These are phyloP conservation scores for Verruconis gallopava DNA, from an alignment of 2,329 filamentous ascomycete species.

Conservation along the genomic window DNA sequence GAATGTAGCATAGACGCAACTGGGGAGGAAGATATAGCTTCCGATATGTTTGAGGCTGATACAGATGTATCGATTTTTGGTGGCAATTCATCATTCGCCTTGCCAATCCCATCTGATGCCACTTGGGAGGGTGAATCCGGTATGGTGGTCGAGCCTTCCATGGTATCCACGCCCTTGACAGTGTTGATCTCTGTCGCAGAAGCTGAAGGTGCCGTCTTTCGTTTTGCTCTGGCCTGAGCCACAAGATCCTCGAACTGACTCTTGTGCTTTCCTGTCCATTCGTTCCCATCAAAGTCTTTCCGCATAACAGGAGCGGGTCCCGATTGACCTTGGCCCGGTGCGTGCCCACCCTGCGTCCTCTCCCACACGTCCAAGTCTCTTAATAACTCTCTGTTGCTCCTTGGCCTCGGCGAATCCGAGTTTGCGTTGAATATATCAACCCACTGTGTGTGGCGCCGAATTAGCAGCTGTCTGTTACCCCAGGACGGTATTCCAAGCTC, in stretches of 20 bases:
- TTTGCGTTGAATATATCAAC: constrained; percentile 95
- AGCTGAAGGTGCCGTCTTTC: constrained; percentile 22
- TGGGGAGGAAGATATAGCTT: neutral
- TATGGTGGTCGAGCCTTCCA: neutral
- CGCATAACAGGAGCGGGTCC: constrained; percentile 48
- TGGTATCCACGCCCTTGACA: constrained; percentile 9
- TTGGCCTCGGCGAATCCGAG: constrained; percentile 68
- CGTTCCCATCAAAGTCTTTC: constrained; percentile 75
- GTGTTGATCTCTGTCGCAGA: constrained; percentile 19
- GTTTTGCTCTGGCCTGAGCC: constrained; percentile 54
- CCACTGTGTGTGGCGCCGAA: constrained; percentile 82
- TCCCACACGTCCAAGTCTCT: constrained; percentile 81
- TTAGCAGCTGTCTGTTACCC: constrained; percentile 57
- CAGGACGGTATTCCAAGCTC: constrained; percentile 65
- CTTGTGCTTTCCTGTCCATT: constrained; percentile 62
- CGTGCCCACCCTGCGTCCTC: constrained; percentile 57
- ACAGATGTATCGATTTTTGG: constrained; percentile 2
- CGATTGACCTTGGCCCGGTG: constrained; percentile 26
- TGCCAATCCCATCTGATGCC: neutral
- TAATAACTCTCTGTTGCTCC: constrained; percentile 56
- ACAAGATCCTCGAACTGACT: constrained; percentile 69
- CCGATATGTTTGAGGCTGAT: neutral
- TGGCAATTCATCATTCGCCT: neutral
- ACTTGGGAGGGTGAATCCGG: neutral
- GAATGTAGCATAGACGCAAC: neutral